Conservation (phyloP, 2,329 filamentous ascomycete species). For the Aspergillus ochraceus region DNA sequence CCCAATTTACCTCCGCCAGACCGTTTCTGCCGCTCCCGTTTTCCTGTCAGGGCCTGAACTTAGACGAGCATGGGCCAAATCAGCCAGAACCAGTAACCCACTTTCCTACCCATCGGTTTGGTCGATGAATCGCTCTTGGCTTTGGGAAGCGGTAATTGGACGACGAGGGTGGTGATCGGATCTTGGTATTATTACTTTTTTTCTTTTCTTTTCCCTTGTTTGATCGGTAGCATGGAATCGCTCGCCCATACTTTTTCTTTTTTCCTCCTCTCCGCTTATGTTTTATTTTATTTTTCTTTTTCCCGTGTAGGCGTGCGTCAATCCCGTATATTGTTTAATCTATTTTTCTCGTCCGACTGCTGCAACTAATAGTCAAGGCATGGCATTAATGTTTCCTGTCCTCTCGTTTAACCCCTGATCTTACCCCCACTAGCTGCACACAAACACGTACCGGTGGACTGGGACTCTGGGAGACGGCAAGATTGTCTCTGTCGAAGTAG, state of each 20-base stretch:
- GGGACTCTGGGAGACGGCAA: background rate
- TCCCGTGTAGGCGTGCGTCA: background rate
- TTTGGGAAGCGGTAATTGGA: conserved; percentile 2
- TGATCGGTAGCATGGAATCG: conserved; percentile 4
- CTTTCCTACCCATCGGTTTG: conserved; percentile 4
- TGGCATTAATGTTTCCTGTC: background rate
- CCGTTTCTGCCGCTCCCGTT: conserved; percentile 28
- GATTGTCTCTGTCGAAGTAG: background rate
- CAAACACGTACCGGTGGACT: background rate
- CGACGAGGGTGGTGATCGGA: conserved; percentile 7
- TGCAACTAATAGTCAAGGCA: background rate
- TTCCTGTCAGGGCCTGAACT: conserved; percentile 27
- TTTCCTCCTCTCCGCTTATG: background rate
- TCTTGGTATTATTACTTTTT: conserved; percentile 4
- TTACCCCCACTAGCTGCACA: background rate
- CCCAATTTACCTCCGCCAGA: conserved; percentile 7
- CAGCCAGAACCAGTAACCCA: conserved; percentile 2
- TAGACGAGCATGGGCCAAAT: conserved; percentile 24
- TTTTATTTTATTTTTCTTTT: background rate
- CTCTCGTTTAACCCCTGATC: background rate
- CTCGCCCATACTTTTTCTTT: conserved; percentile 2
- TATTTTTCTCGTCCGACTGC: conserved; percentile 5
- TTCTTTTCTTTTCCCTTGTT: conserved; percentile 2
- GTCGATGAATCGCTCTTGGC: conserved; percentile 15
- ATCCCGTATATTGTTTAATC: conserved; percentile 1